Conservation (phyloP, 371 early-diverging fungal species). For the Cokeromyces recurvatus region DNA sequence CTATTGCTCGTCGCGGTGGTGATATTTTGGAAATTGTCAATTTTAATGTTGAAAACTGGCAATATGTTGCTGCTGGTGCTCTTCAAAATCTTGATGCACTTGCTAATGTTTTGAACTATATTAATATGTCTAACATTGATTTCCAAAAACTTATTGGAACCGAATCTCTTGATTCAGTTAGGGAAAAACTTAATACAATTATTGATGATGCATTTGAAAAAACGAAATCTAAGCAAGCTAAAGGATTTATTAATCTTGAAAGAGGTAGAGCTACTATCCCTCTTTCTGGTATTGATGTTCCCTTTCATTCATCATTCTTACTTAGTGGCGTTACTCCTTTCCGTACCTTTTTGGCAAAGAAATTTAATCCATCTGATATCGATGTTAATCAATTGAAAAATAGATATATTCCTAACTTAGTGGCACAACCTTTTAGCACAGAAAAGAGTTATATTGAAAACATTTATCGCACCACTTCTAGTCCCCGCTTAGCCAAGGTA, state of each 20-base stretch:
- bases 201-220: conserved; percentile 68
- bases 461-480: conserved; percentile 70
- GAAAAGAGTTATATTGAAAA: conserved; percentile 69
- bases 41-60: conserved; percentile 93
- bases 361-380: conserved; percentile 71
- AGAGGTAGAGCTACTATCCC: conserved; percentile 92
- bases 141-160: conserved; percentile 77
- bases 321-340: conserved; percentile 84
- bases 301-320: conserved; percentile 93
- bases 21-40: conserved; percentile 91
- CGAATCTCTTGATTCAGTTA: conserved; percentile 78
- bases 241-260: conserved; percentile 66
- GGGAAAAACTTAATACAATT: conserved; percentile 73
- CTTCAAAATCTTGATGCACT: conserved; percentile 72
- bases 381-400: conserved; percentile 65
- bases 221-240: conserved; percentile 58
- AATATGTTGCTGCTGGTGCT: conserved; percentile 92
- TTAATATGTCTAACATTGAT: conserved; percentile 71
- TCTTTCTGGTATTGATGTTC: conserved; percentile 90
- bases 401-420: conserved; percentile 93
- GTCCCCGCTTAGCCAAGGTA: conserved; percentile 66
- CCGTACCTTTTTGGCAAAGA: conserved; percentile 78
- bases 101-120: conserved; percentile 73
- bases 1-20: conserved; percentile 69
- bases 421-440: conserved; percentile 82